Conservation (phyloP, 1,139 yeast species). For the Arxiozyma slooffiae region DNA sequence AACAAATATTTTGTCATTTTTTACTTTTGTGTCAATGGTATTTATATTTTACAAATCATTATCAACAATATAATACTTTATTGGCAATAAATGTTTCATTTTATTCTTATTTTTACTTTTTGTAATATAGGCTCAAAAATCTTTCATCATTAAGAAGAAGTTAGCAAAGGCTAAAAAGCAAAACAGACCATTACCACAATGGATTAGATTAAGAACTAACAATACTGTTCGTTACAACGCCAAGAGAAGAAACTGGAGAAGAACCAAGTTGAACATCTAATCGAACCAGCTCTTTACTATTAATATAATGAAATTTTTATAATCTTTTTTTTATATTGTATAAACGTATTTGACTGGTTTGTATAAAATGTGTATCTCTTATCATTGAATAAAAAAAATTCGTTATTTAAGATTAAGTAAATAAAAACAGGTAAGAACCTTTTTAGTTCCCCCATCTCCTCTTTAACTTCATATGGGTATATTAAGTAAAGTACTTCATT, state of each 20-base stretch:
- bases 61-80: constrained; percentile 3
- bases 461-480: too few relatives aligned
- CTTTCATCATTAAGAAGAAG: constrained; percentile 97
- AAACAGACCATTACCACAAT: constrained; percentile 99
- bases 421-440: too few relatives aligned
- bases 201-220: constrained; percentile 98
- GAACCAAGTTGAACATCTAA: constrained; percentile 98
- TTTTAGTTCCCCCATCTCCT: too few relatives aligned
- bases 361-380: constrained; percentile 5
- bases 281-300: constrained; percentile 17
- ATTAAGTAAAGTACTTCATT: too few relatives aligned
- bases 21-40: background rate
- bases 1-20: background rate
- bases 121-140: constrained; percentile 70
- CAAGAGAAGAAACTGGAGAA: constrained; percentile 99
- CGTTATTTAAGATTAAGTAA: background rate
- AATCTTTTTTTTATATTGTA: constrained; percentile 1
- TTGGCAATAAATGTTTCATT: background rate
- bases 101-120: background rate
- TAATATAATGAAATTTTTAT: background rate
- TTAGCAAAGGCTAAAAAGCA: constrained; percentile 98
- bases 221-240: constrained; percentile 98
- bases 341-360: constrained; percentile 1
- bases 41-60: background rate
- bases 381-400: background rate